phyloP scores from a whole-genome alignment of 169 alveolate genomes.

The Eimeria praecox region DNA sequence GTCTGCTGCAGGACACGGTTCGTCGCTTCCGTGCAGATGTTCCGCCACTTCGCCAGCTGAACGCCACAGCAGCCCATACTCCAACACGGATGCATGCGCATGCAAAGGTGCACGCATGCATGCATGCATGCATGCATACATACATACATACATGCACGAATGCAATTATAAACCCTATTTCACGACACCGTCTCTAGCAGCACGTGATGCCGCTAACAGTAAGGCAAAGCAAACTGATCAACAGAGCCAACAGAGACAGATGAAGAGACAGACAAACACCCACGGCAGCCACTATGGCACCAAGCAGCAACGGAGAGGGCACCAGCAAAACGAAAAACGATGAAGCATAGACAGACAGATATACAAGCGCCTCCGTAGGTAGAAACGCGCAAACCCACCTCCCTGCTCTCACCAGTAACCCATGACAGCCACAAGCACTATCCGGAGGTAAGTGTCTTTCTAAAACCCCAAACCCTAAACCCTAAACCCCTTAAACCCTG shows the following conservation, averaged over 20 bases:
- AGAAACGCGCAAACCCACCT: too few species aligned
- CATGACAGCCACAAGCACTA: background rate
- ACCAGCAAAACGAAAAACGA: background rate
- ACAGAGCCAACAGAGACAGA: background rate
- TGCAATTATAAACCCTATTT: background rate
- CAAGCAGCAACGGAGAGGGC: background rate
- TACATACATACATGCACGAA: too few species aligned
- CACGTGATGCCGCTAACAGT: too few species aligned
- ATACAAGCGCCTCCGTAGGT: too few species aligned
- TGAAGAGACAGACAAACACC: background rate
- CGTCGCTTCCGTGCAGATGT: slow-evolving; percentile 85
- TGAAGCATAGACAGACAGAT: background rate
- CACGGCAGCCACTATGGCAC: background rate
- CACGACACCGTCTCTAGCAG: too few species aligned
- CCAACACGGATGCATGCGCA: background rate
- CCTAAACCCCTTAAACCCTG: slow-evolving; percentile 23
- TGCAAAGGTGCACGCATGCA: background rate
- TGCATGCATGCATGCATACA: background rate
- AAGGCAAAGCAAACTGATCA: too few species aligned
- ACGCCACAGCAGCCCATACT: background rate
- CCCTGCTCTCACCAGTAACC: background rate
- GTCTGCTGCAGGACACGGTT: slow-evolving; percentile 85
- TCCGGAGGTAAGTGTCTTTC: background rate
- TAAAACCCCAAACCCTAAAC: background rate
- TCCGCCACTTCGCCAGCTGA: slow-evolving; percentile 91